Evolutionary conservation across 164 flowering plant species (phyloP), one percentile per base, ranked within the genome.

Genomic region (Malania oleifera): DNA sequence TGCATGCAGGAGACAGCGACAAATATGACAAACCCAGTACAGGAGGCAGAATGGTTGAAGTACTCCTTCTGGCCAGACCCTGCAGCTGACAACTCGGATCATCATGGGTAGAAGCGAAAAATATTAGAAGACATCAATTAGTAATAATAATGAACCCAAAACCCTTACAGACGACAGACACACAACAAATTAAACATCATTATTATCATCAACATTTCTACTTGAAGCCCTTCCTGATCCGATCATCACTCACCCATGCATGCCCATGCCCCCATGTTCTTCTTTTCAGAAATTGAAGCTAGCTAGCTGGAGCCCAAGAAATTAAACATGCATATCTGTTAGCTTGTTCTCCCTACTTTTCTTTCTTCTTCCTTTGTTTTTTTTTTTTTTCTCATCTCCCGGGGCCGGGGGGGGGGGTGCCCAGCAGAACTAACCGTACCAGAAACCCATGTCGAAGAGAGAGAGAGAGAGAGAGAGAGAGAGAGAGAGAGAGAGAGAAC

Each of bases 51-150:
- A 9, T 77, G 82, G 82, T 61, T 77, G 66, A 88, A 86, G 80
- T 91, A 88, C 78, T 78, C 86, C 66, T 91, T 75, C 80, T 91
- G 98, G 98, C 84, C 83, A 44, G 96, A 86, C 64, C 88, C 93
- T n/a, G n/a, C n/a, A n/a, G n/a, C n/a, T 74, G 91, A 86, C 84
- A 80, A 85, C 73, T 86, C 86, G 63, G 84, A 83, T 80, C 96
- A 87, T 83, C 95, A 91, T 80, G 83, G 87, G 67, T 82, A 84
- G 76, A 31, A 71, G 64, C 46, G 38, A 50, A 61, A 49, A 41
- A 47, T 25, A 41, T 34, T n/a, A 44, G 26, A 20, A 2, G 31
- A 6, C 24, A 54, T 49, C n/a, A n/a, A 54, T 22, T 24, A 52
- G 35, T 34, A 56, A 61, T 20, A 57, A 57, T 22, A 41, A 9